phyloP scores from a whole-genome alignment of 2,329 filamentous ascomycete species.

The Stagonosporopsis tanaceti region DNA sequence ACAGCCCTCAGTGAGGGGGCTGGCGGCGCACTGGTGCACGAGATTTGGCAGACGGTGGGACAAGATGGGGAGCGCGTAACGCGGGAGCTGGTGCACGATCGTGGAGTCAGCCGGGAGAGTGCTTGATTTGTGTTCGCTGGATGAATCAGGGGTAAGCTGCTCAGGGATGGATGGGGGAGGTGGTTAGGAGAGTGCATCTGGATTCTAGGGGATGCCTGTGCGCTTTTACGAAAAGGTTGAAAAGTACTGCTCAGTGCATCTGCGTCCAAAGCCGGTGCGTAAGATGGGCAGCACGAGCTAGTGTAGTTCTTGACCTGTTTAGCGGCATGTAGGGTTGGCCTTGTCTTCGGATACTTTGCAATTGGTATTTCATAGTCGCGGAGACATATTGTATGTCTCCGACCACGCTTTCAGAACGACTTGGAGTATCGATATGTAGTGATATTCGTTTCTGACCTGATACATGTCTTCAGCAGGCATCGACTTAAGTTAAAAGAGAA shows the following conservation, averaged over 20 bases:
- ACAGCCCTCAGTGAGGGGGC: constrained; percentile 4
- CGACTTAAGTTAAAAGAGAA: background rate
- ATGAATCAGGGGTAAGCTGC: background rate
- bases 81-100: constrained; percentile 3
- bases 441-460: background rate
- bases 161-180: background rate
- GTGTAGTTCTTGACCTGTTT: background rate
- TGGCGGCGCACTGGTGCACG: constrained; percentile 1
- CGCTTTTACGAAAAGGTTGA: background rate
- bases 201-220: background rate
- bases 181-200: background rate
- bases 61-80: constrained; percentile 11
- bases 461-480: no score
- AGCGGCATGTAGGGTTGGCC: background rate
- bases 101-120: background rate
- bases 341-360: background rate
- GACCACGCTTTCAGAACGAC: background rate
- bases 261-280: no score
- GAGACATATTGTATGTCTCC: constrained; percentile 16
- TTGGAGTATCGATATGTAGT: background rate
- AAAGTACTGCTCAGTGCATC: no score
- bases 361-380: background rate
- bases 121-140: background rate
- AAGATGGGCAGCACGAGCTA: background rate
- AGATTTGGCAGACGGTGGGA: constrained; percentile 19